Evolutionary conservation across 352 stramenopile species (phyloP).

Genomic region (Pythium plurisporium): DNA sequence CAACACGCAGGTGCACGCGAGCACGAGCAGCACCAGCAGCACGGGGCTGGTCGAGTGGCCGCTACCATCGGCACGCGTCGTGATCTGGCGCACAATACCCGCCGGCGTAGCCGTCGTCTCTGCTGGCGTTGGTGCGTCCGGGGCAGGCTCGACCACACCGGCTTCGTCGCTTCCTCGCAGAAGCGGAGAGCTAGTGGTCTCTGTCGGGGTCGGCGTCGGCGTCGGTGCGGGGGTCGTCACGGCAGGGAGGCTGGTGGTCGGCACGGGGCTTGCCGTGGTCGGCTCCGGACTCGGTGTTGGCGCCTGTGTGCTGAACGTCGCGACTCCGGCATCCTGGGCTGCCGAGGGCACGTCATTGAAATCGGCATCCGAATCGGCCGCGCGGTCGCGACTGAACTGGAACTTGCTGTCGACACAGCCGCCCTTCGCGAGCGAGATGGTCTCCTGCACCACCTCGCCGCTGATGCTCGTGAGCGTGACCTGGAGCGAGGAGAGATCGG

Average conservation of each 20-base stretch:
- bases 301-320: not conserved
- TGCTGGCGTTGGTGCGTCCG: not conserved
- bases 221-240: conserved; percentile 5
- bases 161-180: conserved; percentile 6
- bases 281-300: not conserved
- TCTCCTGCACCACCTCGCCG: conserved; percentile 54
- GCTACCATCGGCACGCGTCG: not conserved
- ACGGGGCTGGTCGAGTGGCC: conserved; percentile 22
- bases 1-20: conserved; percentile 21
- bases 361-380: conserved; percentile 2
- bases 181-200: conserved; percentile 3
- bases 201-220: not conserved
- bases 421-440: conserved; percentile 35
- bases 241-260: not conserved
- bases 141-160: not conserved
- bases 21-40: conserved; percentile 23
- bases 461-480: conserved; percentile 54
- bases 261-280: not conserved
- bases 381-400: conserved; percentile 13
- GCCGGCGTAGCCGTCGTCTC: not conserved
- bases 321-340: not conserved
- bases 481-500: conserved; percentile 28
- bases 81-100: conserved; percentile 9
- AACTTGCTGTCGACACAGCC: conserved; percentile 5
- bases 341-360: not conserved